Conservation (phyloP, 306 rosid genomes). For the Hippophae gyantsensis region DNA sequence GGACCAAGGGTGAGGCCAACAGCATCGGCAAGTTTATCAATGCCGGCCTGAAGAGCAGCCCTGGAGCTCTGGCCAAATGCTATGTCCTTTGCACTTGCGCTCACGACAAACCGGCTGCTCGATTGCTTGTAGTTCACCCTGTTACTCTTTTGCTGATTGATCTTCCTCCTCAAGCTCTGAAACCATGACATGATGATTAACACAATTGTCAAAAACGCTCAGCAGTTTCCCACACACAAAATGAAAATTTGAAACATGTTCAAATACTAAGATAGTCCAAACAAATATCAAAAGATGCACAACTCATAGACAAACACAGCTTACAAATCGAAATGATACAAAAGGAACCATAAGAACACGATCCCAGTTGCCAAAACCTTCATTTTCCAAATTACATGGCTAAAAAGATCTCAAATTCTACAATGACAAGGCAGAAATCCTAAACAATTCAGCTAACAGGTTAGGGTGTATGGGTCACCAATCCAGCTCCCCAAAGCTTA, state of each 20-base stretch:
- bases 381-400: too few relatives aligned
- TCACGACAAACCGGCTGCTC: conserved; percentile 44
- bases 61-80: conserved; percentile 83
- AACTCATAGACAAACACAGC: too few relatives aligned
- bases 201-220: background rate
- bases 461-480: too few relatives aligned
- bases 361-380: too few relatives aligned
- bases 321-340: too few relatives aligned
- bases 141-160: conserved; percentile 29
- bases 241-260: too few relatives aligned
- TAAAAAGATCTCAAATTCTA: too few relatives aligned
- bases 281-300: background rate
- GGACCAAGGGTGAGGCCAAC: conserved; percentile 94
- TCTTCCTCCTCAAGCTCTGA: conserved; percentile 40
- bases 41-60: conserved; percentile 65
- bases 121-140: conserved; percentile 51
- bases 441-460: too few relatives aligned
- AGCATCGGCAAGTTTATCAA: conserved; percentile 87
- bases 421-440: too few relatives aligned
- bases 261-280: background rate
- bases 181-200: background rate
- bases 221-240: background rate
- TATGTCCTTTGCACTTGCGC: conserved; percentile 62
- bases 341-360: too few relatives aligned
- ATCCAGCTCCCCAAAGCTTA: too few relatives aligned